Conservation (phyloP, 2,329 filamentous ascomycete genomes). For the Fusarium sp. region DNA sequence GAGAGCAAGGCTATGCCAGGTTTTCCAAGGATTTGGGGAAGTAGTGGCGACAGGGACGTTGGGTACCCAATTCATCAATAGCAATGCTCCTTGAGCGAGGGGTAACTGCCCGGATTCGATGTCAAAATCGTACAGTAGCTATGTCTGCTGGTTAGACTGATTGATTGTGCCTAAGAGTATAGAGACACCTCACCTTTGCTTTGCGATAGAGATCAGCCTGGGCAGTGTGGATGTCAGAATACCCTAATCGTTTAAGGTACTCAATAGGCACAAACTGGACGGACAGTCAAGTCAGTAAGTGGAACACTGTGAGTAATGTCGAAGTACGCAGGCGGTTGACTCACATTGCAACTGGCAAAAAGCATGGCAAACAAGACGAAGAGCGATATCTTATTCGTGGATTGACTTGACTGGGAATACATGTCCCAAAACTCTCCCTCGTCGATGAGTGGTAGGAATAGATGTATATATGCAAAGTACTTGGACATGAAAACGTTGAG, state of each 20-base stretch:
- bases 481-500: background rate
- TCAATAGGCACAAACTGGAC: background rate
- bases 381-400: background rate
- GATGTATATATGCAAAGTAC: background rate
- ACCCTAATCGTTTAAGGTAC: background rate
- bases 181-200: background rate
- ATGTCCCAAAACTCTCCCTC: conserved; percentile 9
- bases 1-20: background rate
- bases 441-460: background rate
- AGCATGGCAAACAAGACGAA: background rate
- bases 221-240: background rate
- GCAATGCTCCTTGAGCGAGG: background rate
- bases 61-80: background rate
- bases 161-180: background rate
- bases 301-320: background rate
- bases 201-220: conserved; percentile 1
- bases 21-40: background rate
- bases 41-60: background rate
- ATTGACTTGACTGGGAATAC: background rate
- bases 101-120: background rate
- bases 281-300: background rate
- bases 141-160: background rate
- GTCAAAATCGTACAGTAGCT: background rate
- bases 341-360: background rate
- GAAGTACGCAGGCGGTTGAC: background rate